Evolutionary conservation across 495 filamentous ascomycete genomes (phyloP).

Genomic region (Geoglossum glabrum): DNA sequence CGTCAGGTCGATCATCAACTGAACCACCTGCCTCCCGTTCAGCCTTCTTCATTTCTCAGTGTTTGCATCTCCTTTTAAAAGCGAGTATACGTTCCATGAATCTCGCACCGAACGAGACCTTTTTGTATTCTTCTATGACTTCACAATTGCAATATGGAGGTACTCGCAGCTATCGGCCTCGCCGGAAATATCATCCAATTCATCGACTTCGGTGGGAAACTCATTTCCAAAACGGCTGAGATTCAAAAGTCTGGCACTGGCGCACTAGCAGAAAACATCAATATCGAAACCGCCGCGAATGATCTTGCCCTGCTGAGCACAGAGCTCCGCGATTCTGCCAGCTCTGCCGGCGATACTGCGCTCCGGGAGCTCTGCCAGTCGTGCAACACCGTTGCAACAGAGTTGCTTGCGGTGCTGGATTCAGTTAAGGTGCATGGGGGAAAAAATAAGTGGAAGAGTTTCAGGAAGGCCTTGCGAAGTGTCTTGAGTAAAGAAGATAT

Average conservation of each 20-base stretch:
- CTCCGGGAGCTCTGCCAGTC: constrained; percentile 3
- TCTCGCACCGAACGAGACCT: not conserved
- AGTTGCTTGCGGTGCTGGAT: constrained; percentile 5
- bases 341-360: constrained; percentile 2
- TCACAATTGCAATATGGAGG: constrained; percentile 12
- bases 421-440: constrained; percentile 5
- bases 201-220: constrained; percentile 12
- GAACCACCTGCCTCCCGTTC: not conserved
- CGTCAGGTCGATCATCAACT: not conserved
- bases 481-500: constrained; percentile 10
- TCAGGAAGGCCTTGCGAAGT: constrained; percentile 6
- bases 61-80: not conserved
- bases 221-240: constrained; percentile 9
- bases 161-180: constrained; percentile 14
- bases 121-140: not conserved
- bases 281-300: not conserved
- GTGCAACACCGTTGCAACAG: not conserved
- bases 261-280: not conserved
- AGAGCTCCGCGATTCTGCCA: constrained; percentile 2
- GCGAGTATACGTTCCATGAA: not conserved
- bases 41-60: not conserved
- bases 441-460: constrained; percentile 6
- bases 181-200: constrained; percentile 16
- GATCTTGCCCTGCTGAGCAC: constrained; percentile 4
- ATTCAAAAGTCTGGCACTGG: constrained; percentile 10